Percentiles rank a stretch among this genome's conserved stretches.
These are phyloP conservation scores for Avena insularis DNA, from an alignment of 176 grass and related monocot species.

Conservation along the genomic window DNA sequence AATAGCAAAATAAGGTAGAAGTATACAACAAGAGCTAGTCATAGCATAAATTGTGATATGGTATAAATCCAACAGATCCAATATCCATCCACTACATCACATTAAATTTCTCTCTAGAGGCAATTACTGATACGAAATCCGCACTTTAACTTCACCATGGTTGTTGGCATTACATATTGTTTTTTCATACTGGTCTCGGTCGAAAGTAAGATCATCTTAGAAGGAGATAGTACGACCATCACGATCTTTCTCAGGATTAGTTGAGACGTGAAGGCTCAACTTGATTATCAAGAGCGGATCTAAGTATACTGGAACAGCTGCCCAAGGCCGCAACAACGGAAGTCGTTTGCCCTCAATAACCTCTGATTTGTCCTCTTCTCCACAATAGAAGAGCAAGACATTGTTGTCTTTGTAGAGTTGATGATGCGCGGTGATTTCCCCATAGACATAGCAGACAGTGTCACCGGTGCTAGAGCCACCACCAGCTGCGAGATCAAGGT, in stretches of 20 bases:
- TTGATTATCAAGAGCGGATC: not conserved
- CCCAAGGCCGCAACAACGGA: not conserved
- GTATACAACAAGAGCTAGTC: not conserved
- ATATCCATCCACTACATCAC: not conserved
- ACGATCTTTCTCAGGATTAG: not conserved
- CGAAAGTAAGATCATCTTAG: not conserved
- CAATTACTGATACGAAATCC: not conserved
- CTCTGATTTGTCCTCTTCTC: not conserved
- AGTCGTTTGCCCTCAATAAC: not conserved
- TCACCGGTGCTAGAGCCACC: not conserved
- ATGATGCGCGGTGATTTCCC: not conserved
- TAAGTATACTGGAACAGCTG: not conserved
- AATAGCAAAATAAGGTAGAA: no score
- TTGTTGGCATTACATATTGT: not conserved
- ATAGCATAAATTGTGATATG: not conserved
- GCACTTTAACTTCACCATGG: slow-evolving; percentile 4
- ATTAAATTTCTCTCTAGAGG: not conserved
- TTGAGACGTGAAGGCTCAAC: not conserved
- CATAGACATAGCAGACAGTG: not conserved
- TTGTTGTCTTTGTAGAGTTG: not conserved
- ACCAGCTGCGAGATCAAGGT: not conserved
- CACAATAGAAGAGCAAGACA: not conserved
- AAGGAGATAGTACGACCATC: not conserved
- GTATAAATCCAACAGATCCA: not conserved
- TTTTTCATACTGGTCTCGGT: not conserved